Conservation (phyloP, 2,329 filamentous ascomycete genomes). For the Bipolaris bicolor region DNA sequence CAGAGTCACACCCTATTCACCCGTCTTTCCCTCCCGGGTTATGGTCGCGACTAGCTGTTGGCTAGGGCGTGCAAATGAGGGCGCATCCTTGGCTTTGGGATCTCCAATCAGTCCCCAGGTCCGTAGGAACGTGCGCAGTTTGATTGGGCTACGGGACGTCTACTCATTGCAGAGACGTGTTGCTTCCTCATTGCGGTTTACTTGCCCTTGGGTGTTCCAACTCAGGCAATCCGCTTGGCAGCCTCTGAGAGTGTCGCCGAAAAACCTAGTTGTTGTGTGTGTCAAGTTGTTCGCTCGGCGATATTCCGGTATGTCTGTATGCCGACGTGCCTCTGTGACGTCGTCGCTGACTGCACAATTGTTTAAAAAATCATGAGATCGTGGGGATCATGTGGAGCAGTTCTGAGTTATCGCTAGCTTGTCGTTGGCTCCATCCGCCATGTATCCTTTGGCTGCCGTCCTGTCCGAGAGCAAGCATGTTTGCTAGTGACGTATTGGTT, state of each 20-base stretch:
- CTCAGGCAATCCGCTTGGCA: slow-evolving; percentile 9
- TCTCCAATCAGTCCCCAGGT: slow-evolving; percentile 21
- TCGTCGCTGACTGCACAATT: slow-evolving; percentile 4
- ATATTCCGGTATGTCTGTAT: slow-evolving; percentile 9
- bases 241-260: not conserved
- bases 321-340: slow-evolving; percentile 7
- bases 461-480: slow-evolving; percentile 14
- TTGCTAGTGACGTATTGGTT: slow-evolving; percentile 14
- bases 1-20: slow-evolving; percentile 21
- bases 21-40: slow-evolving; percentile 22
- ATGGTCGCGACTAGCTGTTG: slow-evolving; percentile 15
- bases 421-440: slow-evolving; percentile 6
- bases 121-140: slow-evolving; percentile 21
- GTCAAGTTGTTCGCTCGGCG: slow-evolving; percentile 10
- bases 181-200: slow-evolving; percentile 9
- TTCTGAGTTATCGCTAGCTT: slow-evolving; percentile 20
- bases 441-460: slow-evolving; percentile 11
- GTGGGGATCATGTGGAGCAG: slow-evolving; percentile 17
- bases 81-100: slow-evolving; percentile 13
- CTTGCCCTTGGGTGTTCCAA: slow-evolving; percentile 20
- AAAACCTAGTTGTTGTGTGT: slow-evolving; percentile 6
- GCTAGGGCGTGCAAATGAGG: slow-evolving; percentile 8
- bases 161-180: slow-evolving; percentile 1
- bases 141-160: slow-evolving; percentile 23
- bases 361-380: slow-evolving; percentile 16